A percentile compares a stretch with the other conserved stretches of the same genome.
Evolutionary conservation across 441 rosid genomes (phyloP).

Genomic region (Macaranga tanarius): DNA sequence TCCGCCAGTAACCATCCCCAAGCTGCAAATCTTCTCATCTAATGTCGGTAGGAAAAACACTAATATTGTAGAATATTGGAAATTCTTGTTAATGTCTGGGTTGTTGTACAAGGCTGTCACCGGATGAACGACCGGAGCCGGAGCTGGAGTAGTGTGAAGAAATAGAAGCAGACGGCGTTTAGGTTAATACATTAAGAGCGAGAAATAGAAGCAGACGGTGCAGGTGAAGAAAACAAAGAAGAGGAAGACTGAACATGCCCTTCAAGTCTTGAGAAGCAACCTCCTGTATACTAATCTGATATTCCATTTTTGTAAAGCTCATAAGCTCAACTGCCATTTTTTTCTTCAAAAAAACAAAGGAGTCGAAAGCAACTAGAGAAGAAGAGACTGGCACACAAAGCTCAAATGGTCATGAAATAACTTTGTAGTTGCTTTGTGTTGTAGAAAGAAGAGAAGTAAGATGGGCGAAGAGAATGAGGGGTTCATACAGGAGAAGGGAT

Average conservation of each 20-base stretch:
- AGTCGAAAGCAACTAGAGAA: background rate
- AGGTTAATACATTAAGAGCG: constrained; percentile 15
- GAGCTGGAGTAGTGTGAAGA: background rate
- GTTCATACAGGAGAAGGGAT: constrained; percentile 36
- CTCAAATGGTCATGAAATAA: constrained; percentile 29
- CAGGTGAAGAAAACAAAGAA: constrained; percentile 28
- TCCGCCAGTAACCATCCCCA: no score
- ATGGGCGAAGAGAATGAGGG: background rate
- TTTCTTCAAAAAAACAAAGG: no score
- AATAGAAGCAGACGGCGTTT: no score
- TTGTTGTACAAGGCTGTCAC: no score
- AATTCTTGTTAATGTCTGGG: constrained; percentile 89
- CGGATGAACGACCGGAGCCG: constrained; percentile 17
- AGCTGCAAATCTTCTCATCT: no score
- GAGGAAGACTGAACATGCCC: constrained; percentile 48
- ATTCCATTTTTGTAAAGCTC: constrained; percentile 62
- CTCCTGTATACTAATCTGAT: constrained; percentile 73
- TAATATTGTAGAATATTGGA: constrained; percentile 91
- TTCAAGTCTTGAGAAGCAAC: constrained; percentile 81
- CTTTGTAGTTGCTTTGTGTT: background rate
- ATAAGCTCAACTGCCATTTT: constrained; percentile 69
- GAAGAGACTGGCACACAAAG: background rate
- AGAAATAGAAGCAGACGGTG: constrained; percentile 22
- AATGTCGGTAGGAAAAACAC: constrained; percentile 61
- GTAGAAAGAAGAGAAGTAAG: constrained; percentile 17